Conservation (phyloP, 23 red algal genomes). For the Porphyridium purpureum region DNA sequence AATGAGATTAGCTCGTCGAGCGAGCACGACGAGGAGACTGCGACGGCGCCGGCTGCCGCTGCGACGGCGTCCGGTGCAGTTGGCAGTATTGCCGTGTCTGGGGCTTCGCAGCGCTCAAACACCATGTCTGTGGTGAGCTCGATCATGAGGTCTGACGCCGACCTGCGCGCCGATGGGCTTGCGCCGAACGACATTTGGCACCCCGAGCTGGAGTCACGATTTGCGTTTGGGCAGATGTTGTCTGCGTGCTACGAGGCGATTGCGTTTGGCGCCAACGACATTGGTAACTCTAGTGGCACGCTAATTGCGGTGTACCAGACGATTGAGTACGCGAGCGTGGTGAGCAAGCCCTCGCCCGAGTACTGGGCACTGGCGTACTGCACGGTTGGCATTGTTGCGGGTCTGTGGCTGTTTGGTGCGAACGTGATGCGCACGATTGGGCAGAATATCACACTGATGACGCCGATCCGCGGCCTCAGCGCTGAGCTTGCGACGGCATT, state of each 20-base stretch:
- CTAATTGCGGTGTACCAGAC: constrained; percentile 7
- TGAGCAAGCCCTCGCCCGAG: background rate
- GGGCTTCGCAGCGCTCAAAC: no score
- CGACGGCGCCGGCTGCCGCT: no score
- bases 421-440: constrained; percentile 12
- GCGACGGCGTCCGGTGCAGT: no score
- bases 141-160: no score
- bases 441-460: constrained; percentile 5
- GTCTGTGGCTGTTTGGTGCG: constrained; percentile 6
- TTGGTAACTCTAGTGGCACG: constrained; percentile 7
- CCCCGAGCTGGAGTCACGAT: constrained; percentile 3
- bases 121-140: no score
- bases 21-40: no score
- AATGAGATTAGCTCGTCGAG: no score
- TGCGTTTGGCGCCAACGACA: constrained; percentile 12
- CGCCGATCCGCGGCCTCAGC: constrained; percentile 6
- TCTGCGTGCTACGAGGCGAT: constrained; percentile 15
- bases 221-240: constrained; percentile 2
- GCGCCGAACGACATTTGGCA: background rate
- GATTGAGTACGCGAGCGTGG: background rate
- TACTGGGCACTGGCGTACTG: constrained; percentile 5
- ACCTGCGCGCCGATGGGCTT: no score
- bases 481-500: constrained; percentile 6
- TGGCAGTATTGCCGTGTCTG: no score
- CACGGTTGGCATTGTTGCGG: constrained; percentile 1